Evolutionary conservation across 805 yeast species (phyloP).

Genomic region (Brettanomyces custersianus): DNA sequence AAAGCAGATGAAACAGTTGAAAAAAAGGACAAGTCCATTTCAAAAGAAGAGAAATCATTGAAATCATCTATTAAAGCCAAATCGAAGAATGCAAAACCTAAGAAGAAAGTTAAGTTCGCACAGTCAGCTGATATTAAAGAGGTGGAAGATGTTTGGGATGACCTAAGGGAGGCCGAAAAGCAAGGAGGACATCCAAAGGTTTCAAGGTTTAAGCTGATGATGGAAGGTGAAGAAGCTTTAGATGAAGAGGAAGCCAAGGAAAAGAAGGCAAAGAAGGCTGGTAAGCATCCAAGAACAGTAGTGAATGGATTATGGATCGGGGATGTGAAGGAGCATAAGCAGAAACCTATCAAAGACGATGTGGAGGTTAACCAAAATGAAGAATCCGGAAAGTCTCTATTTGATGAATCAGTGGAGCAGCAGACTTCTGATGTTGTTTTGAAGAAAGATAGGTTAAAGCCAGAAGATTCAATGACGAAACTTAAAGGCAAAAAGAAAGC

Average conservation of each 20-base stretch:
- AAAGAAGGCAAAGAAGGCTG: neutral
- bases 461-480: conserved; percentile 1
- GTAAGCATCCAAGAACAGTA: neutral
- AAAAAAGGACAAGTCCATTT: neutral
- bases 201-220: conserved; percentile 13
- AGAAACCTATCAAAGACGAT: conserved; percentile 4
- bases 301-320: conserved; percentile 1
- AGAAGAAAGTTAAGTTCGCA: conserved; percentile 48
- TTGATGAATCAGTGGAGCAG: conserved; percentile 1
- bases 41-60: neutral
- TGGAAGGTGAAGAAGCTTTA: conserved; percentile 1
- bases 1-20: conserved; percentile 1
- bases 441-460: conserved; percentile 1
- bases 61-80: neutral
- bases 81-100: conserved; percentile 7
- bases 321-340: conserved; percentile 4
- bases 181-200: conserved; percentile 3
- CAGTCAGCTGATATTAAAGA: conserved; percentile 47
- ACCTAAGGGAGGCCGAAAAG: conserved; percentile 25
- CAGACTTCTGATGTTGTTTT: neutral
- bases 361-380: conserved; percentile 12
- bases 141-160: conserved; percentile 47
- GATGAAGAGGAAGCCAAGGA: neutral
- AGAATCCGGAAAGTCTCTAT: neutral
- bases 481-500: conserved; percentile 8